Conservation (phyloP, 257 asterid species). For the Rubia yunnanensis region DNA sequence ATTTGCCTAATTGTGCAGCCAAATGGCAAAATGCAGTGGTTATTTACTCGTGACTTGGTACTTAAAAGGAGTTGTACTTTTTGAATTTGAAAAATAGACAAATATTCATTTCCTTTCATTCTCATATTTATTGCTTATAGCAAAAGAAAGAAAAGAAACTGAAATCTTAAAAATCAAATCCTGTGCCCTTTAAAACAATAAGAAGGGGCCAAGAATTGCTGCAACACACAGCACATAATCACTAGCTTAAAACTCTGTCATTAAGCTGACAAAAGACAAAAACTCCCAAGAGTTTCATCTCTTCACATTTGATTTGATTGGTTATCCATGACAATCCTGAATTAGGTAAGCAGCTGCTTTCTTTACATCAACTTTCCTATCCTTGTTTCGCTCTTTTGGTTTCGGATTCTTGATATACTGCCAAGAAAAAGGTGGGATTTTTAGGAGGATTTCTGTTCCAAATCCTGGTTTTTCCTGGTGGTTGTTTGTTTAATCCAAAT, state of each 20-base stretch:
- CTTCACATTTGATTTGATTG: constrained; percentile 6
- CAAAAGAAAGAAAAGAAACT: background rate
- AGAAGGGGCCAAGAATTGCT: background rate
- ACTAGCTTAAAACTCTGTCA: constrained; percentile 5
- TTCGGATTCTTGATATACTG: background rate
- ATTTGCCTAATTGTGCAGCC: too few species aligned
- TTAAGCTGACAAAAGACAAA: constrained; percentile 6
- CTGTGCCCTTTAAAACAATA: background rate
- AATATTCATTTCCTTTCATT: background rate
- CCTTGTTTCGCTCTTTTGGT: background rate
- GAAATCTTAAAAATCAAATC: background rate
- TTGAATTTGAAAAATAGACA: background rate
- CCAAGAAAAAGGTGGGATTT: background rate
- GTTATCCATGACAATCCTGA: background rate
- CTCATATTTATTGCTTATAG: background rate
- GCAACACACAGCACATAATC: background rate
- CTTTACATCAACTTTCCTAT: constrained; percentile 6
- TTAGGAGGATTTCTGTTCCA: constrained; percentile 12
- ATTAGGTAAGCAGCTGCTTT: constrained; percentile 17
- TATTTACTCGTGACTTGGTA: background rate
- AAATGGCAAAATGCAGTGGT: background rate
- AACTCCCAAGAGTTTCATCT: constrained; percentile 5
- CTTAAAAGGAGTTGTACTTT: background rate
- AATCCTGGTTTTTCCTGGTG: constrained; percentile 8
- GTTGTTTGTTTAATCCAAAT: constrained; percentile 11